Evolutionary conservation across 345 rosid species (phyloP).

Genomic region (Pistacia vera): DNA sequence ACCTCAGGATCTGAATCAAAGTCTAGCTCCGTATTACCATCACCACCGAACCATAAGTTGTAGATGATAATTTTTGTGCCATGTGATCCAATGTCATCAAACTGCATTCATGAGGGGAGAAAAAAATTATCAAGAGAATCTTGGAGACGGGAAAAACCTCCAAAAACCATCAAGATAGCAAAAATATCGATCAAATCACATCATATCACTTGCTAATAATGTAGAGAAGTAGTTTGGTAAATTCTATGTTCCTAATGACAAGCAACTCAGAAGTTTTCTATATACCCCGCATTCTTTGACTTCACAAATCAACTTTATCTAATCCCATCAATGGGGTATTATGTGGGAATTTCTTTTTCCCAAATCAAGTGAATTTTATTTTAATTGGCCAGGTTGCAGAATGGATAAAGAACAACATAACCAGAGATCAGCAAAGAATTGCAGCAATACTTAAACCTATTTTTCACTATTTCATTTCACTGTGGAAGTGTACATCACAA

Average conservation of each 20-base stretch:
- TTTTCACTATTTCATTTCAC: background rate
- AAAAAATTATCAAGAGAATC: conserved; percentile 19
- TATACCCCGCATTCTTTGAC: background rate
- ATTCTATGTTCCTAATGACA: background rate
- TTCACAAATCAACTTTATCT: background rate
- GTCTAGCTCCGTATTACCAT: conserved; percentile 73
- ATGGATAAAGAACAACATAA: background rate
- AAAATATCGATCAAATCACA: background rate
- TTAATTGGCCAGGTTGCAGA: background rate
- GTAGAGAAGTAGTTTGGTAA: background rate
- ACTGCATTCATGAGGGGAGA: conserved; percentile 48
- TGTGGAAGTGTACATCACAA: background rate
- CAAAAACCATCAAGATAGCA: background rate
- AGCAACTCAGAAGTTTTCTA: background rate
- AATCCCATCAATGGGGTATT: background rate
- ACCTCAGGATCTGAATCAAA: conserved; percentile 73
- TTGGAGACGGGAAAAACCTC: background rate
- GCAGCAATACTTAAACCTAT: background rate
- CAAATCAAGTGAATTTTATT: background rate
- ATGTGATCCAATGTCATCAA: conserved; percentile 72
- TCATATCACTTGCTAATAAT: background rate
- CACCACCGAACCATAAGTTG: conserved; percentile 80
- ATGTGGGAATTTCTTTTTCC: background rate
- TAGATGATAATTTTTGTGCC: conserved; percentile 90
- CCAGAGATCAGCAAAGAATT: background rate